Evolutionary conservation across 2,329 filamentous ascomycete genomes (phyloP), one percentile per base, ranked within the genome.

Genomic region (Microthyrium microscopicum): DNA sequence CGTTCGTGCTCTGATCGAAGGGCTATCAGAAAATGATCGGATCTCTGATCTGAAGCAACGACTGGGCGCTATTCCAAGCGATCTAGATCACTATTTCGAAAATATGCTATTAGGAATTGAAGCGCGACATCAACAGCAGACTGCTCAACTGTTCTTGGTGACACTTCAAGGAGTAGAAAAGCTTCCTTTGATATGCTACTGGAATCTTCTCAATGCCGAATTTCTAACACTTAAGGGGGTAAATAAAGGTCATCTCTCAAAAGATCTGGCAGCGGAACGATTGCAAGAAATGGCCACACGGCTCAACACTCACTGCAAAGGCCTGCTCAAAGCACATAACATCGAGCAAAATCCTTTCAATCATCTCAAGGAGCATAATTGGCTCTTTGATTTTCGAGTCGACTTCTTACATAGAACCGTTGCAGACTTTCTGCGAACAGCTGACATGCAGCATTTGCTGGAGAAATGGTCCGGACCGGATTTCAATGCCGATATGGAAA

Each of bases 51-150:
- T 48, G 4, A 32, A 42, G 31, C 34, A 29, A 29, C 36, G 33
- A 26, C 33, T 48, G 13, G 17, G 39, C 3, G 8, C 11, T 8
- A 28, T 46, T 11, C 46, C 42, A 1, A 34, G 33, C 5, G 39
- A 41, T 15, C 37, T 45, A 3, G 40, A 47, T 31, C 19, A 37
- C 4, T 35, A 45, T 2, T 49, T 45, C 19, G 31, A 42, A 4
- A 33, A 39, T 12, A 42, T 47, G n/a, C 27, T 48, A 4, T 6
- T 5, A 11, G 12, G 12, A 5, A 18, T 29, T 7, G 31, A 34
- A 15, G 12, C 7, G 20, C 16, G 16, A 18, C 8, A 8, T 6
- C 15, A 16, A 16, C 12, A 8, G 26, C 7, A 29, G 15, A 29
- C 26, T 8, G 26, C 26, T 11, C 8, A 29, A 9, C n/a, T 29